phyloP scores from a whole-genome alignment of 495 filamentous ascomycete species.

The Polyplosphaeria fusca region DNA sequence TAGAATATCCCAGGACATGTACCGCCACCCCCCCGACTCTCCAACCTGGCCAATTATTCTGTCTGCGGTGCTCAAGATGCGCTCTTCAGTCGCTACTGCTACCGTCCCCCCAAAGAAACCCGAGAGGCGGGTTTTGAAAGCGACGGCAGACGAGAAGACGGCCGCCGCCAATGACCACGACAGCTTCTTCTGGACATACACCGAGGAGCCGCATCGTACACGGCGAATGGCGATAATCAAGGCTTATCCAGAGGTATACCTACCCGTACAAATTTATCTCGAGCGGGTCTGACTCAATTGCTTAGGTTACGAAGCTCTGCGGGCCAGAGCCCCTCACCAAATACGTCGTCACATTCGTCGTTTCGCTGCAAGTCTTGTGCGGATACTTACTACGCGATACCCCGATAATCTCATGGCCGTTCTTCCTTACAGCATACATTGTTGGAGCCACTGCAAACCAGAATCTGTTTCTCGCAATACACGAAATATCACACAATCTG shows the following conservation, averaged over 20 bases:
- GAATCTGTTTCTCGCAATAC: conserved; percentile 97
- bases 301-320: conserved; percentile 92
- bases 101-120: conserved; percentile 23
- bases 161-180: conserved; percentile 40
- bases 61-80: too few species aligned
- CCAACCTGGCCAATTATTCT: too few species aligned
- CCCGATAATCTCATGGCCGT: conserved; percentile 75
- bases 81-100: conserved; percentile 33
- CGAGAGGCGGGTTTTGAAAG: conserved; percentile 1
- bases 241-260: conserved; percentile 86
- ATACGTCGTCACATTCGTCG: conserved; percentile 82
- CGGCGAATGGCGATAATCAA: conserved; percentile 92
- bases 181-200: conserved; percentile 89
- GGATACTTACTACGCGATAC: conserved; percentile 77
- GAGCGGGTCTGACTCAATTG: background rate
- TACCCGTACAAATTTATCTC: background rate
- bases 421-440: conserved; percentile 83
- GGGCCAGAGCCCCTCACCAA: conserved; percentile 95
- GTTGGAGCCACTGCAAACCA: conserved; percentile 96
- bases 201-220: conserved; percentile 94
- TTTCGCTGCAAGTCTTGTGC: conserved; percentile 73
- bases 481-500: conserved; percentile 98
- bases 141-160: conserved; percentile 2
- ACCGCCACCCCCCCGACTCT: too few species aligned
- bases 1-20: too few species aligned